Evolutionary conservation across 2,329 filamentous ascomycete genomes (phyloP).

Genomic region (Capronia epimyces): DNA sequence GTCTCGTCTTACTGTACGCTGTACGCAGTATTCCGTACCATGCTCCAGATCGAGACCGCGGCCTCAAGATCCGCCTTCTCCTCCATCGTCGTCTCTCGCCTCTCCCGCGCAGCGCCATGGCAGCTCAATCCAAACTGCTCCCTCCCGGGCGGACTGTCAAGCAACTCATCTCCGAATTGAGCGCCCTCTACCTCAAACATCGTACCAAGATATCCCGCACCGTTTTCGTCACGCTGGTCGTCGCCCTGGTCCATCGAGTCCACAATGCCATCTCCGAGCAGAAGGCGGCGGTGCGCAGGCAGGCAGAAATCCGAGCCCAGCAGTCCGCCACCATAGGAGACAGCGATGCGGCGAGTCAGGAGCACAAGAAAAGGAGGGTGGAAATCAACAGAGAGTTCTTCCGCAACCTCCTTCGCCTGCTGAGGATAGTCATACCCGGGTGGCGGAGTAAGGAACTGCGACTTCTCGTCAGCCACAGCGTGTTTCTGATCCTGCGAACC

Average conservation of each 20-base stretch:
- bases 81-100: neutral
- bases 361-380: constrained; percentile 63
- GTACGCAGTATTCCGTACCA: too few species aligned
- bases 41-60: neutral
- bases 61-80: neutral
- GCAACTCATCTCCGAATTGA: constrained; percentile 60
- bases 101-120: constrained; percentile 50
- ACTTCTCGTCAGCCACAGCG: constrained; percentile 80
- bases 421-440: constrained; percentile 84
- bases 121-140: constrained; percentile 66
- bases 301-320: constrained; percentile 56
- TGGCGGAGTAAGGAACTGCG: constrained; percentile 84
- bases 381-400: constrained; percentile 88
- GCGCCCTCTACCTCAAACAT: constrained; percentile 68
- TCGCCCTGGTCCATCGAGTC: constrained; percentile 78
- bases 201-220: constrained; percentile 76
- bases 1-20: too few species aligned
- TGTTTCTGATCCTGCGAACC: constrained; percentile 85
- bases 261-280: constrained; percentile 89
- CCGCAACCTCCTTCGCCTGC: constrained; percentile 66
- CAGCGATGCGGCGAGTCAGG: constrained; percentile 31
- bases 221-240: constrained; percentile 74
- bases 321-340: constrained; percentile 39
- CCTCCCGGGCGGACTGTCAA: constrained; percentile 58
- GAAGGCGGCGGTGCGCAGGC: constrained; percentile 70